These are phyloP conservation scores for Coniella lustricola DNA, from an alignment of 2,329 filamentous ascomycete species.

Conservation along the genomic window DNA sequence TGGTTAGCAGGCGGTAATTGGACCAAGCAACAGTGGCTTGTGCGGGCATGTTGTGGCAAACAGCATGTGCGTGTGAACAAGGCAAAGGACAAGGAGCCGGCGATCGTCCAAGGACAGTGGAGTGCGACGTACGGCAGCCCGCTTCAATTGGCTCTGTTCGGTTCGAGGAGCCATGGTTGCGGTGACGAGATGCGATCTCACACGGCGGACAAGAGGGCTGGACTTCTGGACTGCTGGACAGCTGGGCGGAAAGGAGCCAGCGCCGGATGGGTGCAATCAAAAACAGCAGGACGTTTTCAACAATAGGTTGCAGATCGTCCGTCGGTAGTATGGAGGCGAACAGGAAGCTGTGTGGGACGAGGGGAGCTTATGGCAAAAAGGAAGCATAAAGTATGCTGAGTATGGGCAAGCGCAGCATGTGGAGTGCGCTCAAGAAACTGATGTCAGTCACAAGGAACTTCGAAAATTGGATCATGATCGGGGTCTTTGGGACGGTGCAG, in stretches of 20 bases:
- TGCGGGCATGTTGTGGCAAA: neutral
- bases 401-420: neutral
- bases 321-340: slow-evolving; percentile 3
- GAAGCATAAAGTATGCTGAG: neutral
- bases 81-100: neutral
- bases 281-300: neutral
- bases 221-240: too few relatives aligned
- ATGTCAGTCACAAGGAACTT: slow-evolving; percentile 3
- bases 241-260: neutral
- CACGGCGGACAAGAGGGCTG: slow-evolving; percentile 5
- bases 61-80: neutral
- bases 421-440: neutral
- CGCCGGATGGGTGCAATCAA: slow-evolving; percentile 11
- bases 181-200: slow-evolving; percentile 1
- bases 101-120: slow-evolving; percentile 4
- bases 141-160: slow-evolving; percentile 25
- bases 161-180: slow-evolving; percentile 20
- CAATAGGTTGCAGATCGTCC: slow-evolving; percentile 4
- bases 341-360: neutral
- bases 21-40: neutral
- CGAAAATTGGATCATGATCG: neutral
- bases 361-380: neutral
- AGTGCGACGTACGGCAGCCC: slow-evolving; percentile 22
- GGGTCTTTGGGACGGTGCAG: neutral
- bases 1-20: slow-evolving; percentile 20